Evolutionary conservation across 352 stramenopile genomes (phyloP).

Genomic region (Globisporangium takayamanum): DNA sequence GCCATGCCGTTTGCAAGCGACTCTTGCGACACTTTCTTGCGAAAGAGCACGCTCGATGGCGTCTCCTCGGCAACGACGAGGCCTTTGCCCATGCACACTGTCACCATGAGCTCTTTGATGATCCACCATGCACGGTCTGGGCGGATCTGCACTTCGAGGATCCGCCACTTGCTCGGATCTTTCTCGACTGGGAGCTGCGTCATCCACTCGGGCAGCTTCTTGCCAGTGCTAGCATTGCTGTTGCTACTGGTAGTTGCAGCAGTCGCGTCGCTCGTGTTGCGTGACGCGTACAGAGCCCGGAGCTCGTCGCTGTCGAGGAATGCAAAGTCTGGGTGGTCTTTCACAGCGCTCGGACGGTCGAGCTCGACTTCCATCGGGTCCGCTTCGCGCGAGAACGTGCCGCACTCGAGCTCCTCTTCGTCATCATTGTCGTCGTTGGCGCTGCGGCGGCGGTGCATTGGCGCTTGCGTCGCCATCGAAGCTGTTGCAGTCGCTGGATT

Average conservation of each 20-base stretch:
- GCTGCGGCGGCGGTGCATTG: slow-evolving; percentile 1
- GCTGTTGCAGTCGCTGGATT: neutral
- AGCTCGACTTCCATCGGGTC: slow-evolving; percentile 74
- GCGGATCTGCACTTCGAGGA: slow-evolving; percentile 63
- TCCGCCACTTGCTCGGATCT: slow-evolving; percentile 56
- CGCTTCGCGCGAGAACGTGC: slow-evolving; percentile 38
- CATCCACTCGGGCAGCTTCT: slow-evolving; percentile 46
- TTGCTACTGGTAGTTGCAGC: neutral
- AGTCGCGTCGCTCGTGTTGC: neutral
- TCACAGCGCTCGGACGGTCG: slow-evolving; percentile 39
- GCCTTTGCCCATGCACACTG: slow-evolving; percentile 69
- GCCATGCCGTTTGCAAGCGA: slow-evolving; percentile 59
- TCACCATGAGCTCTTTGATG: slow-evolving; percentile 76
- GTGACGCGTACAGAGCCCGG: slow-evolving; percentile 14
- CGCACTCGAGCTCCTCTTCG: slow-evolving; percentile 67
- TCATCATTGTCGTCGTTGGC: neutral
- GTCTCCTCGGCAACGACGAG: slow-evolving; percentile 56
- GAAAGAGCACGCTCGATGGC: slow-evolving; percentile 56
- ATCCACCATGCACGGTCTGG: slow-evolving; percentile 66
- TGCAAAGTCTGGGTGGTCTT: slow-evolving; percentile 65
- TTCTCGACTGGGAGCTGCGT: slow-evolving; percentile 47
- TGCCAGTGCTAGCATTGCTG: neutral
- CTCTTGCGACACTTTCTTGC: slow-evolving; percentile 58
- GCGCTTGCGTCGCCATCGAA: neutral
- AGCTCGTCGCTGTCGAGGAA: slow-evolving; percentile 38